Evolutionary conservation across 164 flowering plant species (phyloP).

Genomic region (grape (Vitis vinifera)): ASM3070453v1 NC_081809.1:17808501-17809000

Average conservation of each 20-base stretch:
- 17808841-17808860: slow-evolving; percentile 73
- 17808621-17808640: too few species aligned
- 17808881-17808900: slow-evolving; percentile 82
- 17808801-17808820: slow-evolving; percentile 91
- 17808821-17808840: slow-evolving; percentile 68
- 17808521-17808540: too few species aligned
- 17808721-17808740: not conserved
- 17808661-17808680: too few species aligned
- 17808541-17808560: too few species aligned
- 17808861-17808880: slow-evolving; percentile 96
- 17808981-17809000: not conserved
- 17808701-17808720: too few species aligned
- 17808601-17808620: too few species aligned
- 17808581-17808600: too few species aligned
- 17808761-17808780: not conserved
- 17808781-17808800: slow-evolving; percentile 50
- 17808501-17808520: too few species aligned
- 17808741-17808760: not conserved
- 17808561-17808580: too few species aligned
- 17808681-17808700: too few species aligned
- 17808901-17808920: slow-evolving; percentile 6
- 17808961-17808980: not conserved
- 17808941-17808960: not conserved
- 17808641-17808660: too few species aligned
- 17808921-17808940: not conserved